Evolutionary conservation across 2,329 filamentous ascomycete species (phyloP).

Genomic region (Ophiostoma angusticollis): DNA sequence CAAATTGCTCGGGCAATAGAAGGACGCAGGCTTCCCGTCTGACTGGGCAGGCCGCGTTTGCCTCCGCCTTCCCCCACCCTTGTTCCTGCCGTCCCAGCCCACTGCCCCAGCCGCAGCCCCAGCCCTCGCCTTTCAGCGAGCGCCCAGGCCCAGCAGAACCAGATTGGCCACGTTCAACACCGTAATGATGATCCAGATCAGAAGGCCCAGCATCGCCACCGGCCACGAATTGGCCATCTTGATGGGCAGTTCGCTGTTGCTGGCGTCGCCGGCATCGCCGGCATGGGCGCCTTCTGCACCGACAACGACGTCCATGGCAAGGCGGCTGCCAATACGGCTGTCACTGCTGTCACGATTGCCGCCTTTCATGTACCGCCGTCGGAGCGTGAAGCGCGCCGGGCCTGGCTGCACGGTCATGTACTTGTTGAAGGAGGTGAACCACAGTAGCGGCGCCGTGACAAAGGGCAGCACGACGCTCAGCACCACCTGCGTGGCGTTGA

Average conservation of each 20-base stretch:
- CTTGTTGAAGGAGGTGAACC: conserved; percentile 65
- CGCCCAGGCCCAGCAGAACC: conserved; percentile 44
- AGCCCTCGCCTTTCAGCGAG: too few species aligned
- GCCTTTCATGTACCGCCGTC: conserved; percentile 2
- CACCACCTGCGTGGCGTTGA: conserved; percentile 67
- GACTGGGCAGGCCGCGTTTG: too few species aligned
- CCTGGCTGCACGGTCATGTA: conserved; percentile 62
- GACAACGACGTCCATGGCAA: conserved; percentile 14
- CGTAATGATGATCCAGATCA: conserved; percentile 63
- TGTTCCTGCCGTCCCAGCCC: background rate
- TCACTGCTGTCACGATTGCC: conserved; percentile 14
- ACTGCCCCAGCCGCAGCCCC: too few species aligned
- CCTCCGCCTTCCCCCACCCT: background rate
- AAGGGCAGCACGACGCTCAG: conserved; percentile 71
- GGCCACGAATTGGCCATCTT: conserved; percentile 65
- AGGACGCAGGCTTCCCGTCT: too few species aligned
- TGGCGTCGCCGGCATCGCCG: background rate
- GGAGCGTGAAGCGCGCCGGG: conserved; percentile 22
- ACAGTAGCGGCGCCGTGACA: conserved; percentile 70
- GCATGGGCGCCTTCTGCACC: conserved; percentile 10
- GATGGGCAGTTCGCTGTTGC: conserved; percentile 17
- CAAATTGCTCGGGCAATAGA: too few species aligned
- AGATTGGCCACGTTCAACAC: conserved; percentile 68
- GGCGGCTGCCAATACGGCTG: too few species aligned
- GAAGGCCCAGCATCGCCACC: conserved; percentile 37